Evolutionary conservation across 495 filamentous ascomycete species (phyloP).

Genomic region (Chaetomidium leptoderma): DNA sequence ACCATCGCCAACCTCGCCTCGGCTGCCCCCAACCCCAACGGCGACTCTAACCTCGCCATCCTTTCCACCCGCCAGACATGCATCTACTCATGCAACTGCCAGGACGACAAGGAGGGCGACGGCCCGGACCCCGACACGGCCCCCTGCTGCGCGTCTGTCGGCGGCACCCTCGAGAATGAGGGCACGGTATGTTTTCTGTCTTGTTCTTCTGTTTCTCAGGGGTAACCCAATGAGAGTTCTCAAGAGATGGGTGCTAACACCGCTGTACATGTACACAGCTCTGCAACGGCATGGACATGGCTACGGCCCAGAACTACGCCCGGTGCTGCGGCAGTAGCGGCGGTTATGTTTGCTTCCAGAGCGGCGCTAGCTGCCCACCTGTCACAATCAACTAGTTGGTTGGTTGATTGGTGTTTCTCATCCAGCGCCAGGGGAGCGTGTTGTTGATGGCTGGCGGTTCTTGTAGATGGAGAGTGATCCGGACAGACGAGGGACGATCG

Average conservation of each 20-base stretch:
- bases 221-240: background rate
- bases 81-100: slow-evolving; percentile 2
- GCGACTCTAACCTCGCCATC: background rate
- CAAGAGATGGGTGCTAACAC: background rate
- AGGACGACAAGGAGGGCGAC: background rate
- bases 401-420: no score
- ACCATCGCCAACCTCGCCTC: background rate
- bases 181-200: background rate
- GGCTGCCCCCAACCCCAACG: background rate
- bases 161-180: background rate
- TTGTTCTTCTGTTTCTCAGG: background rate
- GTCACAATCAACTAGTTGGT: background rate
- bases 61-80: slow-evolving; percentile 4
- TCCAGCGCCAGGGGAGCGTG: no score
- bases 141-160: slow-evolving; percentile 3
- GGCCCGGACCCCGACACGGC: slow-evolving; percentile 2
- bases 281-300: background rate
- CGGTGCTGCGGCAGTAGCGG: slow-evolving; percentile 6
- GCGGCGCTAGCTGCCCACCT: background rate
- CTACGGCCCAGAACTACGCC: background rate
- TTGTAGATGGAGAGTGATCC: no score
- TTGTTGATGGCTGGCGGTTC: no score
- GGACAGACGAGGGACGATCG: no score
- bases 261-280: background rate
- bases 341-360: slow-evolving; percentile 5